A percentile compares a stretch with the other conserved stretches of the same genome.
phyloP scores from a whole-genome alignment of 2,329 filamentous ascomycete species.

The Exophiala alcalophila region DNA sequence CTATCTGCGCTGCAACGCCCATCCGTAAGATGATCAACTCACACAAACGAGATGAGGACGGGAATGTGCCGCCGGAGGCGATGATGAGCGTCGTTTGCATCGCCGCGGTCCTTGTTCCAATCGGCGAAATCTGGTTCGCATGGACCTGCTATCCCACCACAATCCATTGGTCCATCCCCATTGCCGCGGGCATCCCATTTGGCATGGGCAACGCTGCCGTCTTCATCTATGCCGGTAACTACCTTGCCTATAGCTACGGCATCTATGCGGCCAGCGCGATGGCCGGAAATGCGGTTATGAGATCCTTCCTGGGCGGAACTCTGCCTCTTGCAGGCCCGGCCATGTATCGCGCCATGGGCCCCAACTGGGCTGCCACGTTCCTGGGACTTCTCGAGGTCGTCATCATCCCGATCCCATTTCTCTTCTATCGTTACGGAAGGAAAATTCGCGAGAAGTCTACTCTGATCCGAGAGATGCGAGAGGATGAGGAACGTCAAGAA shows the following conservation, averaged over 20 bases:
- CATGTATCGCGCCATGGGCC: conserved; percentile 67
- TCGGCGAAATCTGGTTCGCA: conserved; percentile 80
- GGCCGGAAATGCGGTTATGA: conserved; percentile 73
- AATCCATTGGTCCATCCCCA: conserved; percentile 79
- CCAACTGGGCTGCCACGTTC: conserved; percentile 76
- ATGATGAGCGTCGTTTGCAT: conserved; percentile 78
- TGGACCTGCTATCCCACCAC: conserved; percentile 77
- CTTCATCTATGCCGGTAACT: conserved; percentile 81
- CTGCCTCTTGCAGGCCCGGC: conserved; percentile 70
- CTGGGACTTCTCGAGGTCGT: conserved; percentile 69
- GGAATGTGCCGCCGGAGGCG: conserved; percentile 74
- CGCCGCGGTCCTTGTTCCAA: conserved; percentile 67
- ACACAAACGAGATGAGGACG: conserved; percentile 71
- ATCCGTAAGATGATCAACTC: conserved; percentile 73
- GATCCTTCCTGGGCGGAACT: conserved; percentile 71
- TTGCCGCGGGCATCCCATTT: conserved; percentile 75
- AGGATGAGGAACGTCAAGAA: conserved; percentile 49
- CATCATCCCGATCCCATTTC: conserved; percentile 74
- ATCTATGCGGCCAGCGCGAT: conserved; percentile 79
- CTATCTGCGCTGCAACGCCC: conserved; percentile 60
- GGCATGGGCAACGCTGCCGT: conserved; percentile 72
- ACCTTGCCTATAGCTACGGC: conserved; percentile 73
- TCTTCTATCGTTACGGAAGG: conserved; percentile 66
- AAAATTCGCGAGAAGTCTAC: conserved; percentile 56
- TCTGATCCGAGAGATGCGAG: conserved; percentile 57